A percentile compares a stretch with the other conserved stretches of the same genome.
These are phyloP conservation scores for Eutrema heterophyllum DNA, from an alignment of 345 rosid species.

Conservation along the genomic window DNA sequence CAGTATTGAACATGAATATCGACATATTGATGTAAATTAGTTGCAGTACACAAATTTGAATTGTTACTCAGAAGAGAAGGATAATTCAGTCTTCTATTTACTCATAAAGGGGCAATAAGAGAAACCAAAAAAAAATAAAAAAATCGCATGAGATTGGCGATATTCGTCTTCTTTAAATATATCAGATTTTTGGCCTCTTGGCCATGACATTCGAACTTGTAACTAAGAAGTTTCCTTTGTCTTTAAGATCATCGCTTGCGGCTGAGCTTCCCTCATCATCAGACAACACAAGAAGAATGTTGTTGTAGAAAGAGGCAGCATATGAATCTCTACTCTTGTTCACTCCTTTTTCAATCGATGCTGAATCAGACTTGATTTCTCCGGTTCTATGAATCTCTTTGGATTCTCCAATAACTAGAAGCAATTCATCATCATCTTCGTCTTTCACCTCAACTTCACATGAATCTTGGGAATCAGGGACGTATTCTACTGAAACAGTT, in stretches of 20 bases:
- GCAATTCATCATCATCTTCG: neutral
- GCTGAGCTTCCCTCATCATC: constrained; percentile 29
- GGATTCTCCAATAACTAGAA: constrained; percentile 14
- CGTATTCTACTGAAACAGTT: constrained; percentile 16
- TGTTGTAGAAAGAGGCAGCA: constrained; percentile 1
- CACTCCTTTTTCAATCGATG: neutral
- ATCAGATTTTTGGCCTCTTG: constrained; percentile 14
- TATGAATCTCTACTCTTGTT: neutral
- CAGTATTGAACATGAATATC: neutral
- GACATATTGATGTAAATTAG: neutral
- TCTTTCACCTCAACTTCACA: constrained; percentile 9
- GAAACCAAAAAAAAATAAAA: neutral
- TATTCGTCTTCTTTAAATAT: neutral
- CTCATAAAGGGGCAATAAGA: neutral
- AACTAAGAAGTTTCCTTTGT: neutral
- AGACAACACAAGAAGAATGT: constrained; percentile 24
- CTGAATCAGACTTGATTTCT: constrained; percentile 14
- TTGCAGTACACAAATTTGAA: neutral
- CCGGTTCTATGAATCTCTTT: neutral
- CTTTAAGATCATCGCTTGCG: neutral
- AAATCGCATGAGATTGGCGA: neutral
- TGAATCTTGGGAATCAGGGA: constrained; percentile 23
- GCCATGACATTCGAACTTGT: constrained; percentile 11
- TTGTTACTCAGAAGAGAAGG: neutral
- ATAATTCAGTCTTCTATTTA: neutral